Evolutionary conservation across 140 eudicot genomes (phyloP), one percentile per base, ranked within the genome.

Genomic region (Cichorium intybus): DNA sequence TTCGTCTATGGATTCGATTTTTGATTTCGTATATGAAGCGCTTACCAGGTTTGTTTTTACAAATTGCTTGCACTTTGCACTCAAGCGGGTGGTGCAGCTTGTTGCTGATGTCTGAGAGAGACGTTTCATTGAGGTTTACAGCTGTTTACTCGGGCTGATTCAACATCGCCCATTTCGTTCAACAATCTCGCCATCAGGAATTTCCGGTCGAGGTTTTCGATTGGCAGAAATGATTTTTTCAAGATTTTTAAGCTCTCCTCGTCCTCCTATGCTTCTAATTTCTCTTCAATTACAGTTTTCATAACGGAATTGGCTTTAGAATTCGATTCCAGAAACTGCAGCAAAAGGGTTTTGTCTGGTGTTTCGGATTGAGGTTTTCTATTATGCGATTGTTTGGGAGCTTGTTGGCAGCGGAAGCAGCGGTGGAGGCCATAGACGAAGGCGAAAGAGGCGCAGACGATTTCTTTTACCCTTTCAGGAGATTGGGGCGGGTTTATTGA

Each of bases 21-120:
- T 87, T 63, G 95, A 87, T 80, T 75, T 87, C n/a, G 77, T 91
- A 1, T 91, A 91, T n/a, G 90, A 74, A 77, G 81, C 83, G 22
- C 62, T 91, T 55, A 72, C 79, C 17, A 87, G 95, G 96, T 82
- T 87, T 24, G 90, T 79, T 21, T 63, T 91, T 62, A 82, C 97
- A 2, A 91, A 91, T 74, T 91, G 97, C 53, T 66, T 91, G 79
- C 84, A 68, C 57, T 91, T 84, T 51, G 90, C 97, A 9, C 75
- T 80, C 22, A 91, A 91, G 86, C 85, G 85, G 60, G 76, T 91
- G 49, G 62, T 80, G 46, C 75, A 90, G 75, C 26, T 74, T 10
- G 77, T 73, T 24, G 86, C 63, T 69, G 93, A 79, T n/a, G n/a
- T 56, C 65, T 67, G 2, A 63, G 31, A 52, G 86, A 77, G 76